These are phyloP conservation scores for Centaurea solstitialis DNA, from an alignment of 129 eudicot genomes.

Conservation along the genomic window DNA sequence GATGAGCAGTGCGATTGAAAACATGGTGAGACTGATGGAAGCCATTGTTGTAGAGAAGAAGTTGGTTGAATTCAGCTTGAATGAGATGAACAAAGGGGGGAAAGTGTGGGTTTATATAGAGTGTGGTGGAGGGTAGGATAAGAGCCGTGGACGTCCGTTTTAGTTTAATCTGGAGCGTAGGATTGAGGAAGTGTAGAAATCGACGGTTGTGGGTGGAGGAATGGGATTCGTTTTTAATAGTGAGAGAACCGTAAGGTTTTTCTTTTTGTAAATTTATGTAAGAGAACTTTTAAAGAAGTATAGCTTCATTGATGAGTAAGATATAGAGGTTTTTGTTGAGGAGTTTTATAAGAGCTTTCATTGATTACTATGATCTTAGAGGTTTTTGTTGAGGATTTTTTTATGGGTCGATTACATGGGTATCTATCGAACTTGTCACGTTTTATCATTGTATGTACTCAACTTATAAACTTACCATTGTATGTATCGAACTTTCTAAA, in stretches of 20 bases:
- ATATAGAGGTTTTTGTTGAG: too few relatives aligned
- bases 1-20: constrained; percentile 11
- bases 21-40: background rate
- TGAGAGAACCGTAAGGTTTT: background rate
- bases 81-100: background rate
- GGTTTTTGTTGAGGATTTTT: too few relatives aligned
- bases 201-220: background rate
- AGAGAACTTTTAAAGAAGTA: too few relatives aligned
- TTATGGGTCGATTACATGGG: too few relatives aligned
- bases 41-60: constrained; percentile 25
- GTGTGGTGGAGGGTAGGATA: background rate
- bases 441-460: too few relatives aligned
- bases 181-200: background rate
- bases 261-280: background rate
- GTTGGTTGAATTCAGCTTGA: background rate
- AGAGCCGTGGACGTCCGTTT: background rate
- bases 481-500: too few relatives aligned
- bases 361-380: too few relatives aligned
- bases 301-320: too few relatives aligned
- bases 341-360: too few relatives aligned
- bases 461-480: too few relatives aligned
- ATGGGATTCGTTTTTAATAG: background rate
- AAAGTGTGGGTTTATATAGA: background rate
- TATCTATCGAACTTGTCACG: too few relatives aligned
- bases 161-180: background rate